phyloP scores from a whole-genome alignment of 768 basidiomycete genomes.

The Collybia sp. region DNA sequence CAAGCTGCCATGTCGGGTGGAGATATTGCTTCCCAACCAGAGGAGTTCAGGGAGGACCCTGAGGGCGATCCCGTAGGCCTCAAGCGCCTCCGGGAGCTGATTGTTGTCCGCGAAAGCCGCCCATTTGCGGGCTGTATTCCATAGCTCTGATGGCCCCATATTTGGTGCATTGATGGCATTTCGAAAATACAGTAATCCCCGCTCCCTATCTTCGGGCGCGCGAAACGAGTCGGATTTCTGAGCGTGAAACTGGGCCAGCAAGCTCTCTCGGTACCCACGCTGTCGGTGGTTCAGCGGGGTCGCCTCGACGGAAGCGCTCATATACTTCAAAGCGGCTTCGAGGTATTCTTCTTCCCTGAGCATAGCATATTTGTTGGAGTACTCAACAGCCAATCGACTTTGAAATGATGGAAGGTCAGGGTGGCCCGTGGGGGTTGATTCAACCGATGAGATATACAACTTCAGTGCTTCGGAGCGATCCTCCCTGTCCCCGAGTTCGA shows the following conservation, averaged over 20 bases:
- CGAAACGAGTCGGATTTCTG: neutral
- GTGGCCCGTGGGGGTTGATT: neutral
- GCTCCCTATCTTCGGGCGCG: neutral
- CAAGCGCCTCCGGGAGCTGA: constrained; percentile 1
- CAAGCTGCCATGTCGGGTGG: constrained; percentile 2
- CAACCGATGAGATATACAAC: neutral
- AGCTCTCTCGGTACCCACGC: neutral
- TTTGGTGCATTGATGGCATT: neutral
- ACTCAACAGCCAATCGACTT: constrained; percentile 1
- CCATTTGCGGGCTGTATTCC: constrained; percentile 6
- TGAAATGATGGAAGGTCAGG: constrained; percentile 1
- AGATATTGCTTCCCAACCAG: constrained; percentile 5
- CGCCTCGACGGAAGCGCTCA: neutral
- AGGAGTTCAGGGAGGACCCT: constrained; percentile 2
- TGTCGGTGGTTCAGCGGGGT: neutral
- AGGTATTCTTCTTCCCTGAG: constrained; percentile 3
- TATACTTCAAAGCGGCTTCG: constrained; percentile 2
- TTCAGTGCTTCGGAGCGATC: constrained; percentile 1
- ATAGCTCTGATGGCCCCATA: neutral
- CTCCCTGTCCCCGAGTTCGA: neutral
- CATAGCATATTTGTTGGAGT: neutral
- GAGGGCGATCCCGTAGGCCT: constrained; percentile 7
- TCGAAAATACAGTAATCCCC: neutral
- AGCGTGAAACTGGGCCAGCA: neutral
- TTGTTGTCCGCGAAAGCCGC: neutral